Conservation (phyloP, 2,329 filamentous ascomycete species). For the Pyrenochaeta sp. region DNA sequence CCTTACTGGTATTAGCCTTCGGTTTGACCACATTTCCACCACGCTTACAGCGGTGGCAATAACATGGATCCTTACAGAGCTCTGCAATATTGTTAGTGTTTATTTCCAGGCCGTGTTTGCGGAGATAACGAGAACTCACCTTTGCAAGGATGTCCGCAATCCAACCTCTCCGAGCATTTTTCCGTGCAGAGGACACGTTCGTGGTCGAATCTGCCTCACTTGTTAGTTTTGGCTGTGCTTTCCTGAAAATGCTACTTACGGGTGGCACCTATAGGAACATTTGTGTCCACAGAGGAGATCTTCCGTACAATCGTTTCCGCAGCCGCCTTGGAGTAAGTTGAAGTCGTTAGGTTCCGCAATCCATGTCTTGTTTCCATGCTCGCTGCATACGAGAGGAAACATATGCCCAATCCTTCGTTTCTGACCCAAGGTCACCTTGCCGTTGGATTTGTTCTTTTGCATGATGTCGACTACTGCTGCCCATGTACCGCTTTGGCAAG, state of each 20-base stretch:
- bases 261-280: constrained; percentile 45
- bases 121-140: constrained; percentile 20
- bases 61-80: too few relatives aligned
- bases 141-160: constrained; percentile 42
- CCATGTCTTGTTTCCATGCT: constrained; percentile 61
- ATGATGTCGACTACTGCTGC: constrained; percentile 59
- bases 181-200: constrained; percentile 40
- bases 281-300: constrained; percentile 42
- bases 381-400: constrained; percentile 69
- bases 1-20: too few relatives aligned
- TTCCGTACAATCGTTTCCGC: constrained; percentile 34
- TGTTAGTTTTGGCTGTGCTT: constrained; percentile 3
- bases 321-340: constrained; percentile 40
- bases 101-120: too few relatives aligned
- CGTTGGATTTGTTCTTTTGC: constrained; percentile 45
- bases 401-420: constrained; percentile 54
- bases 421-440: constrained; percentile 29
- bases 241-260: constrained; percentile 20
- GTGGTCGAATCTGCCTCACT: constrained; percentile 30
- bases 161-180: constrained; percentile 28
- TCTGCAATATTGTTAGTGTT: too few relatives aligned
- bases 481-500: constrained; percentile 59
- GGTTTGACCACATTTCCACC: too few relatives aligned
- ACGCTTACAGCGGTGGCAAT: too few relatives aligned
- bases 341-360: constrained; percentile 53